Percentiles rank a stretch among this genome's conserved stretches.
Evolutionary conservation across 1,284 basidiomycete species (phyloP).

Genomic region (Rhodotorula glutinis): DNA sequence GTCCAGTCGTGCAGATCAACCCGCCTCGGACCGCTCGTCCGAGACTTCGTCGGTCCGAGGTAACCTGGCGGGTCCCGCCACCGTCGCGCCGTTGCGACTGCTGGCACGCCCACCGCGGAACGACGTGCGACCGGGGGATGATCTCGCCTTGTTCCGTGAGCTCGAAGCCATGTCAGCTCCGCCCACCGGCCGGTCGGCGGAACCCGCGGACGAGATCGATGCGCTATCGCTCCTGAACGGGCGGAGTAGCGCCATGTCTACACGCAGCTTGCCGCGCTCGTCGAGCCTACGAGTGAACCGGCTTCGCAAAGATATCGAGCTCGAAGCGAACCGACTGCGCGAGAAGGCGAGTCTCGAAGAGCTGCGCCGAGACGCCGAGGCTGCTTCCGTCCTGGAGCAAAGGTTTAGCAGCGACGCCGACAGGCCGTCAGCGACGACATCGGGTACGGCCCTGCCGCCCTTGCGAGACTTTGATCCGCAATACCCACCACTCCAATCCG

Average conservation of each 20-base stretch:
- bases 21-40: constrained; percentile 6
- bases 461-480: no score
- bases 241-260: constrained; percentile 2
- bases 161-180: constrained; percentile 3
- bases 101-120: constrained; percentile 31
- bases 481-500: no score
- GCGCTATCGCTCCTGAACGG: constrained; percentile 12
- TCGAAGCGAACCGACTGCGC: constrained; percentile 21
- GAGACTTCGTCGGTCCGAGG: not conserved
- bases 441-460: not conserved
- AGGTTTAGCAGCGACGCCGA: not conserved
- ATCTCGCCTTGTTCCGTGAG: constrained; percentile 32
- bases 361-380: not conserved
- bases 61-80: no score
- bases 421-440: not conserved
- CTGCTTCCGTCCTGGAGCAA: constrained; percentile 2
- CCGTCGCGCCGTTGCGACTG: constrained; percentile 7
- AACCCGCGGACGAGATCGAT: constrained; percentile 8
- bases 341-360: constrained; percentile 17
- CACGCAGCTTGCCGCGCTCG: not conserved
- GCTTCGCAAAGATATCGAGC: constrained; percentile 34
- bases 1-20: constrained; percentile 3
- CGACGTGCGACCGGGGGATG: constrained; percentile 31
- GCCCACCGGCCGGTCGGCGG: not conserved
- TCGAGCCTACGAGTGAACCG: constrained; percentile 18